Percentiles rank a stretch among this genome's conserved stretches.
These are phyloP conservation scores for Pyrenophora tritici-repentis DNA, from an alignment of 2,329 filamentous ascomycete species.

Conservation along the genomic window DNA sequence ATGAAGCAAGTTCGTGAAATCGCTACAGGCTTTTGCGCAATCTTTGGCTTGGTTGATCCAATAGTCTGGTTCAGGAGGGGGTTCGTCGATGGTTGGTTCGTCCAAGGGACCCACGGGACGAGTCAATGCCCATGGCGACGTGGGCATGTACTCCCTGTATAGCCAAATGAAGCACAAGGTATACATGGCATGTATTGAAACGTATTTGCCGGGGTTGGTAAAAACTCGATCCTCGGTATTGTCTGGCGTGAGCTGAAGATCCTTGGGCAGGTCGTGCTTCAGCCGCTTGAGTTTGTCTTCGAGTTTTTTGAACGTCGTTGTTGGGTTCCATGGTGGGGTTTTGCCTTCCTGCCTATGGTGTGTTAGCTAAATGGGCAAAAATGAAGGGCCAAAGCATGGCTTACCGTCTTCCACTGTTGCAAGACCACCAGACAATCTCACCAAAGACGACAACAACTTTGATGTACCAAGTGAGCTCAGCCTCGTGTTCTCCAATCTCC, in stretches of 20 bases:
- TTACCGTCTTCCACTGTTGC: slow-evolving; percentile 60
- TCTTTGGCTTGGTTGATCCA: slow-evolving; percentile 67
- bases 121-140: slow-evolving; percentile 61
- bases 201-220: slow-evolving; percentile 66
- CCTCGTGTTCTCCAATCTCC: slow-evolving; percentile 58
- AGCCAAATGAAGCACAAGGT: slow-evolving; percentile 70
- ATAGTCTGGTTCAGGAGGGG: slow-evolving; percentile 49
- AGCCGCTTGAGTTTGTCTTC: slow-evolving; percentile 59
- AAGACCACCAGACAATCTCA: slow-evolving; percentile 63
- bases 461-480: slow-evolving; percentile 57
- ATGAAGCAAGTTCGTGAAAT: slow-evolving; percentile 68
- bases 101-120: slow-evolving; percentile 65
- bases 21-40: slow-evolving; percentile 66
- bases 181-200: slow-evolving; percentile 69
- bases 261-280: slow-evolving; percentile 59
- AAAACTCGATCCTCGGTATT: slow-evolving; percentile 71
- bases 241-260: slow-evolving; percentile 62
- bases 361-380: slow-evolving; percentile 10
- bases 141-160: slow-evolving; percentile 70
- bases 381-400: slow-evolving; percentile 10
- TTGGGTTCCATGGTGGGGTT: slow-evolving; percentile 64
- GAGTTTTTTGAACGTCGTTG: slow-evolving; percentile 61
- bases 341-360: slow-evolving; percentile 45
- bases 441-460: slow-evolving; percentile 61
- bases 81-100: slow-evolving; percentile 42